phyloP scores from a whole-genome alignment of 768 basidiomycete species.

The Leccinum fibrillosum region DNA sequence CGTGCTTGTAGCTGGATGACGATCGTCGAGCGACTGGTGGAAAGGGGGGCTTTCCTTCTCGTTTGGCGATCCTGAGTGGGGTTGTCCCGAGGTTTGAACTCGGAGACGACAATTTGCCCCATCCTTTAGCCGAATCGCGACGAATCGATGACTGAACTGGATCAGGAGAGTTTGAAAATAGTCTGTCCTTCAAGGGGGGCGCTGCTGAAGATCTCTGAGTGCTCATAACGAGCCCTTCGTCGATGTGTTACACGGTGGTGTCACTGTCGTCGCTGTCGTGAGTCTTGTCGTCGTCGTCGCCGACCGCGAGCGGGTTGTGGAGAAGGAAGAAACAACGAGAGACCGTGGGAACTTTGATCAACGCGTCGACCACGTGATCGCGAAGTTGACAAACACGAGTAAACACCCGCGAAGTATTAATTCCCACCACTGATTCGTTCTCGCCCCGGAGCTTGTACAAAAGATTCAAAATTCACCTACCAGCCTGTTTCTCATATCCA shows the following conservation, averaged over 20 bases:
- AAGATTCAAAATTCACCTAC: too few species aligned
- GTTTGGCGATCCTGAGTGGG: constrained; percentile 73
- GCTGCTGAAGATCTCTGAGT: constrained; percentile 28
- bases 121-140: constrained; percentile 63
- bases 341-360: constrained; percentile 27
- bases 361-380: constrained; percentile 33
- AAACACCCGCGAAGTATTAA: constrained; percentile 4
- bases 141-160: constrained; percentile 61
- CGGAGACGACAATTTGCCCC: constrained; percentile 45
- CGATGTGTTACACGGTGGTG: not conserved
- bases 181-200: constrained; percentile 54
- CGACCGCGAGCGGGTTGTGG: constrained; percentile 7
- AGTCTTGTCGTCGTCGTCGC: constrained; percentile 18
- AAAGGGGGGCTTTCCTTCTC: constrained; percentile 46
- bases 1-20: constrained; percentile 77
- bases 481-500: not conserved
- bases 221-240: constrained; percentile 25
- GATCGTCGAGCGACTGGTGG: constrained; percentile 63
- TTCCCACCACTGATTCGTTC: too few species aligned
- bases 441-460: too few species aligned
- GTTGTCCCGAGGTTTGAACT: constrained; percentile 40
- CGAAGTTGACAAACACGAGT: constrained; percentile 11
- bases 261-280: constrained; percentile 21
- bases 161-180: constrained; percentile 62
- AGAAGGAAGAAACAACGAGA: constrained; percentile 12